Evolutionary conservation across 305 asterid species (phyloP).

Genomic region (Solanum hybrid): DNA sequence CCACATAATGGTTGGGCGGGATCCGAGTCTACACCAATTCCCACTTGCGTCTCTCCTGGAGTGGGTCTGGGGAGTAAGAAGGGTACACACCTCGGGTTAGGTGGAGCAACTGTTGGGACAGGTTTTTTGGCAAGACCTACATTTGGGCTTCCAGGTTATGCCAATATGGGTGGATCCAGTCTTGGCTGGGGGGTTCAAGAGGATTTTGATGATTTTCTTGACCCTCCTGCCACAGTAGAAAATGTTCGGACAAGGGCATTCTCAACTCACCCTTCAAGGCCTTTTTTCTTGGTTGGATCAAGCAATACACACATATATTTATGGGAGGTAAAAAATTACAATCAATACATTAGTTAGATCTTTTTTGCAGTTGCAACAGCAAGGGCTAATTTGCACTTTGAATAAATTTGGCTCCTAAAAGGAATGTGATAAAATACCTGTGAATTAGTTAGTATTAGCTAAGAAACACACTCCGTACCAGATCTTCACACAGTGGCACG

Average conservation of each 20-base stretch:
- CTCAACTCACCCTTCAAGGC: conserved; percentile 86
- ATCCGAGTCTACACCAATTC: conserved; percentile 63
- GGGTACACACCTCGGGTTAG: conserved; percentile 64
- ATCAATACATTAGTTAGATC: background rate
- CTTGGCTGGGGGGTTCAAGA: conserved; percentile 94
- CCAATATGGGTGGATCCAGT: conserved; percentile 50
- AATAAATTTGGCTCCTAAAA: background rate
- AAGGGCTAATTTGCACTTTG: background rate
- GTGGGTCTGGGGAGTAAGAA: conserved; percentile 75
- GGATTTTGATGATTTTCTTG: conserved; percentile 73
- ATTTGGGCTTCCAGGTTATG: conserved; percentile 56
- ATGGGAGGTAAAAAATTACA: conserved; percentile 65
- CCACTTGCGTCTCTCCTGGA: conserved; percentile 72
- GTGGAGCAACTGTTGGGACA: conserved; percentile 76
- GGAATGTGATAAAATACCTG: background rate
- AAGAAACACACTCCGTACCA: background rate
- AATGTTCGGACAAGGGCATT: conserved; percentile 75
- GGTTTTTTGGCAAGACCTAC: conserved; percentile 45
- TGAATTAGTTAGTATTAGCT: background rate
- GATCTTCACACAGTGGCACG: background rate
- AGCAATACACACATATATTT: conserved; percentile 86
- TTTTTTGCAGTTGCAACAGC: conserved; percentile 3
- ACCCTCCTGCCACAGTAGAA: conserved; percentile 81
- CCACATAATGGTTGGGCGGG: conserved; percentile 95
- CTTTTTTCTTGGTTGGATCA: conserved; percentile 96